phyloP scores from a whole-genome alignment of 306 rosid species.

The Abrus pulchellus region DNA sequence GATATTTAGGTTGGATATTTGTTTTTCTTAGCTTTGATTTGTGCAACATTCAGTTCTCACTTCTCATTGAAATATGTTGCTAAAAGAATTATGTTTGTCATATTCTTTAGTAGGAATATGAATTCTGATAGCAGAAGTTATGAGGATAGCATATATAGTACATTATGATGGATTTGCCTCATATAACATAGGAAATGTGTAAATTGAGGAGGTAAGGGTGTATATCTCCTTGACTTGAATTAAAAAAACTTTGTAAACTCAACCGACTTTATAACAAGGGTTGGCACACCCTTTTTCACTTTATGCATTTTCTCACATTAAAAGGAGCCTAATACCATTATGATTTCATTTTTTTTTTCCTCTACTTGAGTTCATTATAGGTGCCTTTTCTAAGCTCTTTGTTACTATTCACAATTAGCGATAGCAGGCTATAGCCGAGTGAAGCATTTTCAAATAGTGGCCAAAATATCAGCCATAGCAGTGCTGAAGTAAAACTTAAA shows the following conservation, averaged over 20 bases:
- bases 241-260: not conserved
- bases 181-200: not conserved
- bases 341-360: not conserved
- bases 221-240: not conserved
- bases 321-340: not conserved
- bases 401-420: too few species aligned
- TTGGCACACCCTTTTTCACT: not conserved
- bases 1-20: not conserved
- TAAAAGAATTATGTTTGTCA: not conserved
- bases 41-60: constrained; percentile 1
- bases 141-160: not conserved
- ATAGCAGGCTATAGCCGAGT: too few species aligned
- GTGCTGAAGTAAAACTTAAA: too few species aligned
- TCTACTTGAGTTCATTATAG: not conserved
- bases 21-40: constrained; percentile 21
- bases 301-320: not conserved
- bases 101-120: constrained; percentile 18
- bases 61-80: constrained; percentile 20
- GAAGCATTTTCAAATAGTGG: too few species aligned
- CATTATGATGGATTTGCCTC: not conserved
- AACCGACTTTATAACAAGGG: not conserved
- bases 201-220: not conserved
- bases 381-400: not conserved
- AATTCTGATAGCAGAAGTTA: not conserved
- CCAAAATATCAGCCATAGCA: too few species aligned